Evolutionary conservation across 202 grass and related monocot species (phyloP), one percentile per base, ranked within the genome.

Genomic region (Setaria italica): DNA sequence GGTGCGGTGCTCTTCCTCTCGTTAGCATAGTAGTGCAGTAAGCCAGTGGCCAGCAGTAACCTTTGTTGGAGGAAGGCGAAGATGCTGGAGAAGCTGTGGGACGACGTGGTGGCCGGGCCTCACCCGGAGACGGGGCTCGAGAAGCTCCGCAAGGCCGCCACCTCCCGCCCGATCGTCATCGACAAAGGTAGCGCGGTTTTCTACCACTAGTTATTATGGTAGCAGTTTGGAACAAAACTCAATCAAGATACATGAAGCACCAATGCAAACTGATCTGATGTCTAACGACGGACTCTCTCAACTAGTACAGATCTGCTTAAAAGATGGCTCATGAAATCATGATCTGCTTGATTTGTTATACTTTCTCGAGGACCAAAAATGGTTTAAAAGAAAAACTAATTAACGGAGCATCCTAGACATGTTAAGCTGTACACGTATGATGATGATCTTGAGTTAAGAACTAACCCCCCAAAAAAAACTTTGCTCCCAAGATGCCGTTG

Each of bases 51-150:
- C 21, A 60, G 57, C 29, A 11, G 17, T 1, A 25, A 32, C 4
- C 59, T 62, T 62, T 14, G 59, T 11, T 46, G 14, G 0, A 54
- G 10, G 16, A 47, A 14, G 77, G 56, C 6, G 37, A 74, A 49
- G 83, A 90, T 94, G 75, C 72, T 96, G 62, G 89, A 96, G 11
- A 96, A 96, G 82, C 87, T 96, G 51, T 96, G 94, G 94, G 94
- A 96, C 82, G 91, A 96, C 81, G 91, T 96, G 77, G 91, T 96
- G 64, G 94, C 94, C 0, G 94, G 94, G 54, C 94, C 94, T 78
- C 89, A 16, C 9, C 91, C 91, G 84, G 94, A 96, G 74, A 89
- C 80, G 7, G 94, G 94, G 70, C 94, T 93, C 35, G 85, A 90
- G 78, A 89, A 93, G 82, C 94, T 96, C 71, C 88, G 89, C 65